Conservation (phyloP, 768 basidiomycete genomes). For the Imleria badia region DNA sequence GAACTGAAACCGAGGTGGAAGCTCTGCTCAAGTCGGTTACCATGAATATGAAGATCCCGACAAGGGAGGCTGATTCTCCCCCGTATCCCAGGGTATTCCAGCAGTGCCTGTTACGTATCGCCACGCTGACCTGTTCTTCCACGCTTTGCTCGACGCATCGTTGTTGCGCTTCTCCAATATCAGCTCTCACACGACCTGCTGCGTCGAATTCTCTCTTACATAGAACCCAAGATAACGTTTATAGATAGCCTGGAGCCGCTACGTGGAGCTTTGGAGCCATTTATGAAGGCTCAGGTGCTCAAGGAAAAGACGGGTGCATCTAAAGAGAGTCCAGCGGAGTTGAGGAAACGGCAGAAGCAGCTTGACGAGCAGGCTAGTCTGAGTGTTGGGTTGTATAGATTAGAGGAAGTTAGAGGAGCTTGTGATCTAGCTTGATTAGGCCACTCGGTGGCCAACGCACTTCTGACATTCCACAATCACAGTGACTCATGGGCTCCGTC, state of each 20-base stretch:
- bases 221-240: slow-evolving; percentile 55
- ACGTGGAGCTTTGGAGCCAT: slow-evolving; percentile 62
- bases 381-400: slow-evolving; percentile 63
- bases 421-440: slow-evolving; percentile 48
- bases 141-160: slow-evolving; percentile 67
- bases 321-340: slow-evolving; percentile 41
- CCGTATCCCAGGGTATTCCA: slow-evolving; percentile 38
- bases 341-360: slow-evolving; percentile 53
- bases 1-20: slow-evolving; percentile 27
- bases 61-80: slow-evolving; percentile 15
- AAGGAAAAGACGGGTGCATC: slow-evolving; percentile 39
- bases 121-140: slow-evolving; percentile 46
- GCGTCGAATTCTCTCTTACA: slow-evolving; percentile 44
- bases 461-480: too few species aligned
- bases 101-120: slow-evolving; percentile 33
- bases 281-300: slow-evolving; percentile 53
- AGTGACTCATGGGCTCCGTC: slow-evolving; percentile 23
- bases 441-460: too few species aligned
- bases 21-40: slow-evolving; percentile 22
- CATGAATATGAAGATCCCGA: slow-evolving; percentile 14
- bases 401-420: slow-evolving; percentile 82
- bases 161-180: slow-evolving; percentile 65
- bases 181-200: slow-evolving; percentile 57
- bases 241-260: slow-evolving; percentile 53
- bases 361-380: slow-evolving; percentile 52